These are phyloP conservation scores for Termitomyces sp. DNA, from an alignment of 768 basidiomycete species.

Conservation along the genomic window DNA sequence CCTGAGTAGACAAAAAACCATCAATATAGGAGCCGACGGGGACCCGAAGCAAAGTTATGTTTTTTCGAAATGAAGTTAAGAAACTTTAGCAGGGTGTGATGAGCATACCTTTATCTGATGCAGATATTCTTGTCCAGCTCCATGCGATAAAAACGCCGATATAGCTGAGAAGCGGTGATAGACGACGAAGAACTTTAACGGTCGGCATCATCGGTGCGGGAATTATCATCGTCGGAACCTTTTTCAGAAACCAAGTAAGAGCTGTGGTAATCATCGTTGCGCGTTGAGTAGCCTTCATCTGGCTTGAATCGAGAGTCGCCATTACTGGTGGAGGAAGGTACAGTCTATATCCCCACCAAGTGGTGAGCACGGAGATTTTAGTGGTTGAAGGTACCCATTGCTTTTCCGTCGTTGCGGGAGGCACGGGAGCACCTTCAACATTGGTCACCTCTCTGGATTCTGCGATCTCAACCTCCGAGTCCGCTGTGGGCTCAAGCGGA, in stretches of 20 bases:
- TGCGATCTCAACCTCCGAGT: constrained; percentile 66
- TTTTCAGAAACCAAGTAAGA: constrained; percentile 63
- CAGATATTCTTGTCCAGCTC: constrained; percentile 66
- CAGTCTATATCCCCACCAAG: constrained; percentile 80
- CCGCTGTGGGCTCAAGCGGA: constrained; percentile 56
- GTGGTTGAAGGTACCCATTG: constrained; percentile 72
- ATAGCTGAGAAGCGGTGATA: constrained; percentile 64
- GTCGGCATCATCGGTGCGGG: constrained; percentile 57
- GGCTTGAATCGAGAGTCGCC: constrained; percentile 51
- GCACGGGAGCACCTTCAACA: constrained; percentile 19
- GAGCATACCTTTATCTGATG: constrained; percentile 57
- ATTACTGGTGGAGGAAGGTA: constrained; percentile 76
- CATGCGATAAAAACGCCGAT: constrained; percentile 75
- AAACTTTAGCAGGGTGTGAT: background rate
- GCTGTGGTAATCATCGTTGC: constrained; percentile 73
- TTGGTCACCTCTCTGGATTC: constrained; percentile 44
- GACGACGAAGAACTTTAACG: constrained; percentile 50
- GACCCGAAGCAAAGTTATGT: background rate
- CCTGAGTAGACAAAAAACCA: constrained; percentile 32
- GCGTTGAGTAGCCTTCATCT: constrained; percentile 64
- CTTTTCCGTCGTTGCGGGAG: constrained; percentile 21
- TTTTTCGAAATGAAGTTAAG: background rate
- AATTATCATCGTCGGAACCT: constrained; percentile 53
- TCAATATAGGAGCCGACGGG: background rate
- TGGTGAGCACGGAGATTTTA: constrained; percentile 65